These are phyloP conservation scores for Scheffersomyces amazonensis DNA, from an alignment of 805 yeast genomes.

Conservation along the genomic window DNA sequence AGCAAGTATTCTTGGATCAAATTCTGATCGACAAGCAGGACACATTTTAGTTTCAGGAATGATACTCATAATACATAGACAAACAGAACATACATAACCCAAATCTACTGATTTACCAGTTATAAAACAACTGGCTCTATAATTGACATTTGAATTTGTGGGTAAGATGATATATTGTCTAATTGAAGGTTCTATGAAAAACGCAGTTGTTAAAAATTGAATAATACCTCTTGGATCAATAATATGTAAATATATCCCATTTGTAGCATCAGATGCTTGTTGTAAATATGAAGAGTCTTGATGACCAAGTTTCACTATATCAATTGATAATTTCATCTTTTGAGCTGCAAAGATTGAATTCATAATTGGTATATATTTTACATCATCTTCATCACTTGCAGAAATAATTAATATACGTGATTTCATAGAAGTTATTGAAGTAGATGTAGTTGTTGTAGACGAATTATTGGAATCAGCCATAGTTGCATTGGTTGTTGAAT, in stretches of 20 bases:
- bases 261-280: constrained; percentile 94
- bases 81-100: constrained; percentile 94
- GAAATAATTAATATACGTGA: constrained; percentile 55
- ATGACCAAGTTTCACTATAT: constrained; percentile 75
- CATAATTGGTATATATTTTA: constrained; percentile 91
- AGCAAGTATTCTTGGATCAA: constrained; percentile 61
- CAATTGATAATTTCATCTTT: constrained; percentile 84
- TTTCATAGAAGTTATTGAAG: constrained; percentile 26
- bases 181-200: constrained; percentile 81
- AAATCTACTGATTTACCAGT: constrained; percentile 90
- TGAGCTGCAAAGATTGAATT: constrained; percentile 95
- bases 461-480: constrained; percentile 8
- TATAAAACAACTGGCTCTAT: constrained; percentile 89
- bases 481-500: constrained; percentile 29
- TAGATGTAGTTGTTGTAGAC: constrained; percentile 5
- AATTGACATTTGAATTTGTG: constrained; percentile 81
- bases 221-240: constrained; percentile 71
- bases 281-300: constrained; percentile 77
- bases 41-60: constrained; percentile 69
- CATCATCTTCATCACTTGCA: constrained; percentile 68
- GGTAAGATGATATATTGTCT: constrained; percentile 78
- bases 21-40: constrained; percentile 82
- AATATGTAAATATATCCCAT: constrained; percentile 78
- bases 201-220: constrained; percentile 78
- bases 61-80: constrained; percentile 73